Conservation (phyloP, 2,329 filamentous ascomycete species). For the Aspergillus persii region DNA sequence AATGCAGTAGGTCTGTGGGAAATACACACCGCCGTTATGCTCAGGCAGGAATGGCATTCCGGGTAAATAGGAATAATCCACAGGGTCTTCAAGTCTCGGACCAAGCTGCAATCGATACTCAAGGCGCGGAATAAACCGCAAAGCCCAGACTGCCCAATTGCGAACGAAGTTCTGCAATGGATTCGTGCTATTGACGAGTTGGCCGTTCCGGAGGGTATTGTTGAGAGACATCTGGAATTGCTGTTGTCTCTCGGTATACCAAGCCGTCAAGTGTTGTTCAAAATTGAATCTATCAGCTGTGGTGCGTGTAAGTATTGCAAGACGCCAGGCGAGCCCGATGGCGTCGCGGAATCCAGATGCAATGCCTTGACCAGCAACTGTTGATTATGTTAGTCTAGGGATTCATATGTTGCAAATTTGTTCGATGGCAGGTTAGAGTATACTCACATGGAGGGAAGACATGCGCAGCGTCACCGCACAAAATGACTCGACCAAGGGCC, state of each 20-base stretch:
- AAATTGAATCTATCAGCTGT: slow-evolving; percentile 9
- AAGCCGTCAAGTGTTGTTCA: slow-evolving; percentile 26
- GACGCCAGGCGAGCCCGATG: slow-evolving; percentile 36
- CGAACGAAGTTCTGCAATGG: slow-evolving; percentile 32
- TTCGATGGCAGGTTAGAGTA: background rate
- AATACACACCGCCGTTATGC: slow-evolving; percentile 28
- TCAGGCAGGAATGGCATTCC: slow-evolving; percentile 35
- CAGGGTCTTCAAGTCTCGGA: slow-evolving; percentile 28
- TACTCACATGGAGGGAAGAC: slow-evolving; percentile 51
- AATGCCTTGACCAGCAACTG: slow-evolving; percentile 45
- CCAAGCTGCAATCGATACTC: slow-evolving; percentile 30
- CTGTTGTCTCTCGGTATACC: slow-evolving; percentile 40
- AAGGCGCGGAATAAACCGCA: slow-evolving; percentile 33
- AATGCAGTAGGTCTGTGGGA: slow-evolving; percentile 37
- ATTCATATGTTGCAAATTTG: no score
- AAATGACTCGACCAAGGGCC: slow-evolving; percentile 41
- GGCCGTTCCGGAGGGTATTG: slow-evolving; percentile 34
- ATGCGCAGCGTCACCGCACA: slow-evolving; percentile 53
- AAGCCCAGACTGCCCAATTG: slow-evolving; percentile 32
- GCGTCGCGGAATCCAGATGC: slow-evolving; percentile 43
- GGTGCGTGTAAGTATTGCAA: slow-evolving; percentile 17
- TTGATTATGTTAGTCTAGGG: background rate
- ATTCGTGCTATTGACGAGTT: slow-evolving; percentile 30
- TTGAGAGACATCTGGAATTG: slow-evolving; percentile 37
- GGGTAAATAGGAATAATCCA: slow-evolving; percentile 26